phyloP scores from a whole-genome alignment of 1,284 basidiomycete genomes.

The Trichosporon faecale region DNA sequence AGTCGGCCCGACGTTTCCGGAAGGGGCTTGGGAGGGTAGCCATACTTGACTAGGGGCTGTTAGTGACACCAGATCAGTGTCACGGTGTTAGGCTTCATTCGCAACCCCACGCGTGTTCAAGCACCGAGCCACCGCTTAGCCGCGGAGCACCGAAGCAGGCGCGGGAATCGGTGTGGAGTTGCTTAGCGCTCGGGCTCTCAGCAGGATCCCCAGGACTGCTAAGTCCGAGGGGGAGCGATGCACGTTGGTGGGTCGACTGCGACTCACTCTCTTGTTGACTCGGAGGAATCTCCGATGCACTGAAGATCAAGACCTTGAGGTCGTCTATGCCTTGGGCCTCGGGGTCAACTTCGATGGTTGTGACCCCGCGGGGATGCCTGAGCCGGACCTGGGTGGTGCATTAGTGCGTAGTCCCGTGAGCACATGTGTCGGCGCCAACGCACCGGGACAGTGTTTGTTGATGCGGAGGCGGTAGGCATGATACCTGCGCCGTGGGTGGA shows the following conservation, averaged over 20 bases:
- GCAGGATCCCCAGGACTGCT: background rate
- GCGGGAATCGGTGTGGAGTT: background rate
- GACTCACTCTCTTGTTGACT: slow-evolving; percentile 70
- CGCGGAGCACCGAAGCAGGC: background rate
- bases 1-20: slow-evolving; percentile 69
- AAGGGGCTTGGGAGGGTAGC: slow-evolving; percentile 74
- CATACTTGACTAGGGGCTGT: slow-evolving; percentile 66
- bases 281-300: slow-evolving; percentile 66
- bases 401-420: slow-evolving; percentile 5
- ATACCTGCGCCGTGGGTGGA: background rate
- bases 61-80: background rate
- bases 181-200: background rate
- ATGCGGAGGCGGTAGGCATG: slow-evolving; percentile 1
- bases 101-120: background rate
- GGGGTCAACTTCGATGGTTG: slow-evolving; percentile 64
- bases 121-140: background rate
- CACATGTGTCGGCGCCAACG: slow-evolving; percentile 1
- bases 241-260: background rate
- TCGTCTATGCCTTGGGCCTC: slow-evolving; percentile 63
- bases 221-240: background rate
- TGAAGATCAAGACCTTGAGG: slow-evolving; percentile 67
- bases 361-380: slow-evolving; percentile 74
- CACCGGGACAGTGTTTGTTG: background rate
- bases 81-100: background rate
- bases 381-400: slow-evolving; percentile 58